Base-by-base conservation (phyloP, 495 filamentous ascomycete genomes). In the Neurospora sp. region DNA sequence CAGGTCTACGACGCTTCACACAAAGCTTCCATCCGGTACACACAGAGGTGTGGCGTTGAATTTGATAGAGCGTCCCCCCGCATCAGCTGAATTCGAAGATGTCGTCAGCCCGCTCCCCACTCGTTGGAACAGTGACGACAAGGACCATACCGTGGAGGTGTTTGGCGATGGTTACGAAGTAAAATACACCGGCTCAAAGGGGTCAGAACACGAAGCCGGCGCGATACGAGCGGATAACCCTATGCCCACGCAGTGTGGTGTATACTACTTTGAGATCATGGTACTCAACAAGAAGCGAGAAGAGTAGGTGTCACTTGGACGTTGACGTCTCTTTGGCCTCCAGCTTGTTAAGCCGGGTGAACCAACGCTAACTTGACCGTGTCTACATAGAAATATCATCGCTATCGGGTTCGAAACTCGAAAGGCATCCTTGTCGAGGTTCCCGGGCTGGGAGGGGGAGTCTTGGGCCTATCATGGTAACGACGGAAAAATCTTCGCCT, bases 381-480 rank as follows among this genome's bases (percentile, higher is more conserved):
- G 66, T 74, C 38, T 48, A 71, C 34, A 42, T 71, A 86, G 79
- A 74, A 93, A 91, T 45, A 90, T 92, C 78, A 96, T 99, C 75
- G 94, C 90, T 28, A 90, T 99, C 74, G 96, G 96, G 10, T 97
- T 99, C 80, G 93, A 92, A 3, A 88, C 88, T 39, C 85, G 86
- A 72, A 92, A 89, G 71, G 93, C 93, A 13, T 87, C 89, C 0
- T 86, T 97, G n/a, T 89, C 91, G 74, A 86, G 94, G 76, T 87
- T 97, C 38, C 94, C 95, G 0, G 96, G 96, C 31, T 98, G 95
- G 96, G 96, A 99, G 78, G 89, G 90, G 28, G 94, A 97, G 54
- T 97, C 94, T 2, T 99, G 93, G 93, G 96, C 93, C 42, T 99
- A 97, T 78, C 96, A 99, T 78, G 94, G 96, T 34, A 96, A 99